These are phyloP conservation scores for Hortaea sp. DNA, from an alignment of 2,329 filamentous ascomycete genomes.

Conservation along the genomic window DNA sequence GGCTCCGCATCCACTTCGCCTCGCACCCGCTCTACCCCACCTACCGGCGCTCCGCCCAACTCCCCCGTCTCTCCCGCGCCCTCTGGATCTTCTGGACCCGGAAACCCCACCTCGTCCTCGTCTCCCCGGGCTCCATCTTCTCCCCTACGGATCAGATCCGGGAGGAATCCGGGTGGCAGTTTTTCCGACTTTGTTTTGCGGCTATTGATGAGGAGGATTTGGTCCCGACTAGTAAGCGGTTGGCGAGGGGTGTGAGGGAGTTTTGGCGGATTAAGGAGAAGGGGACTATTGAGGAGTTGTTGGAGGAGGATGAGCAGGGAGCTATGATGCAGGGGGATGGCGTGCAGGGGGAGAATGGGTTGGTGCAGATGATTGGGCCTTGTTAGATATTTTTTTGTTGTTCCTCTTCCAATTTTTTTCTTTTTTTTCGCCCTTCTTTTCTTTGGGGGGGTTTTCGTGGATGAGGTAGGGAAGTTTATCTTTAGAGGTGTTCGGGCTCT, in stretches of 20 bases:
- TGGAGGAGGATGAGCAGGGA: slow-evolving; percentile 32
- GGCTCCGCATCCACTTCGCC: slow-evolving; percentile 64
- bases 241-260: slow-evolving; percentile 57
- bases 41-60: slow-evolving; percentile 35
- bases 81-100: slow-evolving; percentile 63
- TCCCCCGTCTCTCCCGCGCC: slow-evolving; percentile 49
- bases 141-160: slow-evolving; percentile 52
- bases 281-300: slow-evolving; percentile 54
- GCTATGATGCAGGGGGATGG: slow-evolving; percentile 2
- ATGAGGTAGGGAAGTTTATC: too few relatives aligned
- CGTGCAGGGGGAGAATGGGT: slow-evolving; percentile 1
- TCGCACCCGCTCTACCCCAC: slow-evolving; percentile 57
- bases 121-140: slow-evolving; percentile 65
- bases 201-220: slow-evolving; percentile 67
- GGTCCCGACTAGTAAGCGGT: slow-evolving; percentile 48
- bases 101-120: slow-evolving; percentile 59
- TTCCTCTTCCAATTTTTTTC: too few relatives aligned
- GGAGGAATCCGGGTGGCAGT: slow-evolving; percentile 55
- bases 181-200: slow-evolving; percentile 73
- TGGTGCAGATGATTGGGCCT: slow-evolving; percentile 12
- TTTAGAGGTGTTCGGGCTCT: too few relatives aligned
- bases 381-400: slow-evolving; percentile 8
- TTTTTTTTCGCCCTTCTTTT: too few relatives aligned
- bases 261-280: slow-evolving; percentile 70
- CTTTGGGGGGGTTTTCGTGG: too few relatives aligned